Conservation (phyloP, 108 stramenopile genomes). For the Pseudonitzschia delicatissima region DNA sequence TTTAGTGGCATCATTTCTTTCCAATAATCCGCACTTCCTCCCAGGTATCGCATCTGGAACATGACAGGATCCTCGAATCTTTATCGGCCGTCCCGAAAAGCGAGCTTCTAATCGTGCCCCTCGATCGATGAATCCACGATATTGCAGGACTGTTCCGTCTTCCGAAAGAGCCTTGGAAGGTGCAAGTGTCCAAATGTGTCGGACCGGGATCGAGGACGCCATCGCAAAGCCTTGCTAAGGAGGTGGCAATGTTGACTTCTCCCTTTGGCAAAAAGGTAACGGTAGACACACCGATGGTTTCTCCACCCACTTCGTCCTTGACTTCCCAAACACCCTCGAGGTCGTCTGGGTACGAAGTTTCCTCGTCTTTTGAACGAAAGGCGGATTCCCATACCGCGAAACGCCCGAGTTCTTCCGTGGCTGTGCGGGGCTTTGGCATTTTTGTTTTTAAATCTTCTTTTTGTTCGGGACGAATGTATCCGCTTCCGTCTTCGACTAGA, state of each 20-base stretch:
- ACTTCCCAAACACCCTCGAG: conserved; percentile 80
- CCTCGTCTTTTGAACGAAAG: conserved; percentile 56
- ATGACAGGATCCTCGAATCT: conserved; percentile 70
- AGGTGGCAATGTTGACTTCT: conserved; percentile 52
- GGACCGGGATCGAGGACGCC: conserved; percentile 87
- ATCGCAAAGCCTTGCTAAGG: conserved; percentile 79
- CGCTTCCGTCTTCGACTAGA: conserved; percentile 74
- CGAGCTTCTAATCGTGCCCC: conserved; percentile 70
- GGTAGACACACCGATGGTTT: conserved; percentile 64
- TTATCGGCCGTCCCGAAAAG: conserved; percentile 70
- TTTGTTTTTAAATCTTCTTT: conserved; percentile 30
- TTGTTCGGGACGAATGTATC: conserved; percentile 64
- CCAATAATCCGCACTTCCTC: conserved; percentile 60
- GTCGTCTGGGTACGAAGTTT: conserved; percentile 65
- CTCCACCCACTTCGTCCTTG: conserved; percentile 72
- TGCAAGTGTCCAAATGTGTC: conserved; percentile 89
- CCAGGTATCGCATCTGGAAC: conserved; percentile 71
- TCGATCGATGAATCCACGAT: conserved; percentile 83
- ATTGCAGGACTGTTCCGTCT: conserved; percentile 78
- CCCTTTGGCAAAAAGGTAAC: conserved; percentile 61
- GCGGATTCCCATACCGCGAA: conserved; percentile 81
- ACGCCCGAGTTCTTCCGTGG: conserved; percentile 71
- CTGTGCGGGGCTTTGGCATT: conserved; percentile 66
- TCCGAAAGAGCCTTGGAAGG: conserved; percentile 78
- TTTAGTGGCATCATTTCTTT: conserved; percentile 84